Conservation (phyloP, 1,139 yeast genomes). For the Magnusiomyces starmeri region DNA sequence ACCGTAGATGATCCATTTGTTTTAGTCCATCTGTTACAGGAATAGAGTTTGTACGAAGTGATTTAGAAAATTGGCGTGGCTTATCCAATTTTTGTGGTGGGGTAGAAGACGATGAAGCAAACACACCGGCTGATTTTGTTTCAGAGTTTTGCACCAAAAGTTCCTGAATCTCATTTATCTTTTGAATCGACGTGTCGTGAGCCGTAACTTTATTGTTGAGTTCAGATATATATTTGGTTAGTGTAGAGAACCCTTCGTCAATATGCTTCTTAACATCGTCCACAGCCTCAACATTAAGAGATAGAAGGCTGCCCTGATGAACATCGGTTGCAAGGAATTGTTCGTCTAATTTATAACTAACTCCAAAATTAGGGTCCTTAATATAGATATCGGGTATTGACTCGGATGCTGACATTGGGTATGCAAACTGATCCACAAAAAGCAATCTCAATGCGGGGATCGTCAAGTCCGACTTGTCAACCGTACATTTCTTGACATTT, state of each 20-base stretch:
- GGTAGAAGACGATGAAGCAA: background rate
- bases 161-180: slow-evolving; percentile 13
- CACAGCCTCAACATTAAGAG: slow-evolving; percentile 41
- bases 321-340: slow-evolving; percentile 48
- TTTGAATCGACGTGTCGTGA: slow-evolving; percentile 28
- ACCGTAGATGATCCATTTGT: slow-evolving; percentile 40
- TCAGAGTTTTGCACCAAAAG: background rate
- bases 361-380: slow-evolving; percentile 50
- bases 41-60: background rate
- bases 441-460: slow-evolving; percentile 61
- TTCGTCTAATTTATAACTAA: slow-evolving; percentile 79
- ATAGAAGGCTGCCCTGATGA: slow-evolving; percentile 51
- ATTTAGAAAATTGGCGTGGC: background rate
- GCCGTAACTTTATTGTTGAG: slow-evolving; percentile 35
- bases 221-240: slow-evolving; percentile 31
- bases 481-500: slow-evolving; percentile 53
- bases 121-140: background rate
- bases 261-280: slow-evolving; percentile 32
- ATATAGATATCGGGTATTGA: slow-evolving; percentile 79
- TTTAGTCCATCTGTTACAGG: slow-evolving; percentile 19
- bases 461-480: slow-evolving; percentile 44
- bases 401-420: slow-evolving; percentile 40
- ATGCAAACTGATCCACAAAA: slow-evolving; percentile 83
- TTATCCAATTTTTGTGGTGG: background rate
- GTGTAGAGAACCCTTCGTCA: slow-evolving; percentile 28